A percentile compares a stretch with the other conserved stretches of the same genome.
Conservation (phyloP, 768 basidiomycete species). For the Amanita molliuscula region DNA sequence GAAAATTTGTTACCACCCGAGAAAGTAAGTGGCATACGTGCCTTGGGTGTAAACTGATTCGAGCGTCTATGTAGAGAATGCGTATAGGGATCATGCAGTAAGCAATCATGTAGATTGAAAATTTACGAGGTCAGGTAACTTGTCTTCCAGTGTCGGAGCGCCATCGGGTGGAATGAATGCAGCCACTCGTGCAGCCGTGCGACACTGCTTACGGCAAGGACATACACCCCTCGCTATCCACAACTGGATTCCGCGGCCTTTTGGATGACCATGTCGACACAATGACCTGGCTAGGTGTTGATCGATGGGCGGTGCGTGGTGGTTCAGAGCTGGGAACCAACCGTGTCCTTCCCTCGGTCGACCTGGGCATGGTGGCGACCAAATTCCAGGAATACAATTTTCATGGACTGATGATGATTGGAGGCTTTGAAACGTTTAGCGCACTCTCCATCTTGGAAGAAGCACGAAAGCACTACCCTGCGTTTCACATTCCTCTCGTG, state of each 20-base stretch:
- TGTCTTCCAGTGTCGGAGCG: constrained; percentile 67
- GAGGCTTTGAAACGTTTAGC: constrained; percentile 93
- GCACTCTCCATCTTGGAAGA: constrained; percentile 70
- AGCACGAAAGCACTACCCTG: constrained; percentile 74
- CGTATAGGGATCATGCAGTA: constrained; percentile 80
- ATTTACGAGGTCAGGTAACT: background rate
- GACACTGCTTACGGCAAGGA: constrained; percentile 87
- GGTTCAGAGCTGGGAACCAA: constrained; percentile 98
- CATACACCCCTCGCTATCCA: constrained; percentile 89
- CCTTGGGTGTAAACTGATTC: constrained; percentile 8
- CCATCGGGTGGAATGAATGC: constrained; percentile 99
- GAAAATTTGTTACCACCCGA: constrained; percentile 39
- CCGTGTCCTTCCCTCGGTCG: constrained; percentile 74
- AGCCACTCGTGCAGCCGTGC: constrained; percentile 87
- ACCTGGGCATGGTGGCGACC: constrained; percentile 82
- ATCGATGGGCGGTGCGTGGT: constrained; percentile 92
- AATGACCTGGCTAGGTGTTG: constrained; percentile 93
- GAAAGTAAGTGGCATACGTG: constrained; percentile 24
- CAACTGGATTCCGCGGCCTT: constrained; percentile 93
- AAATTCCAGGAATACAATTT: constrained; percentile 83
- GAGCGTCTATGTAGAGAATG: constrained; percentile 41
- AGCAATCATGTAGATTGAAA: constrained; percentile 17
- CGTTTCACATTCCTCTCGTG: constrained; percentile 92
- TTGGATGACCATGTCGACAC: constrained; percentile 82
- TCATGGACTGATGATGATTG: constrained; percentile 79